These are phyloP conservation scores for Kodamaea hsintzibuensis DNA, from an alignment of 805 yeast genomes.

Conservation along the genomic window DNA sequence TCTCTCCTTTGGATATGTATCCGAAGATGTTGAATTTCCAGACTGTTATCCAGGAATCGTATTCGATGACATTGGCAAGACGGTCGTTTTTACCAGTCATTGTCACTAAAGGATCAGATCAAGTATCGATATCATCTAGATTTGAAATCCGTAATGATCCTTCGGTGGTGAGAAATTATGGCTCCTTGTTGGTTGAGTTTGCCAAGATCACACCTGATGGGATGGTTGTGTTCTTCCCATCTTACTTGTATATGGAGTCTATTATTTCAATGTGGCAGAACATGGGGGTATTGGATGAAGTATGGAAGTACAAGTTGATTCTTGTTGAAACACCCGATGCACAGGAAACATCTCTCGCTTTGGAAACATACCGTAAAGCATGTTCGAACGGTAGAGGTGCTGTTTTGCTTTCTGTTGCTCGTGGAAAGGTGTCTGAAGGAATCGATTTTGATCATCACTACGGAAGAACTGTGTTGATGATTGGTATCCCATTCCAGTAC, in stretches of 20 bases:
- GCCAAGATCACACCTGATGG: slow-evolving; percentile 98
- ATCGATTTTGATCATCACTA: slow-evolving; percentile 98
- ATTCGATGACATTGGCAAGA: slow-evolving; percentile 92
- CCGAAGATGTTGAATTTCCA: slow-evolving; percentile 95
- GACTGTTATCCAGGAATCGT: slow-evolving; percentile 91
- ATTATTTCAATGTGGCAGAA: slow-evolving; percentile 98
- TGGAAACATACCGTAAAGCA: slow-evolving; percentile 94
- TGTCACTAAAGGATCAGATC: slow-evolving; percentile 97
- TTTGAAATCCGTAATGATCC: slow-evolving; percentile 98
- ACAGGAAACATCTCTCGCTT: slow-evolving; percentile 93
- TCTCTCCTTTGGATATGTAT: slow-evolving; percentile 97
- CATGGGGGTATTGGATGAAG: slow-evolving; percentile 97
- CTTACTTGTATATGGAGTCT: slow-evolving; percentile 96
- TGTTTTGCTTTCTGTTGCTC: slow-evolving; percentile 91
- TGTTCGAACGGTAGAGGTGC: slow-evolving; percentile 99
- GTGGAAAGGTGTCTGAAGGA: slow-evolving; percentile 98
- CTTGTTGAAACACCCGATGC: slow-evolving; percentile 99
- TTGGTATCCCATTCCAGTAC: slow-evolving; percentile 98
- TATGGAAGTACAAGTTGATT: slow-evolving; percentile 95
- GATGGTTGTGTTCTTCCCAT: slow-evolving; percentile 95
- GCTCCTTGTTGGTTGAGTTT: slow-evolving; percentile 87
- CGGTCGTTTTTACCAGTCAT: slow-evolving; percentile 93
- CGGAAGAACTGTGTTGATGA: slow-evolving; percentile 96
- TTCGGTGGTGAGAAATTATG: slow-evolving; percentile 95
- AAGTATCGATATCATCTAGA: slow-evolving; percentile 93